Base-by-base conservation (phyloP, 352 stramenopile genomes). In the Globisporangium alternatum region DNA sequence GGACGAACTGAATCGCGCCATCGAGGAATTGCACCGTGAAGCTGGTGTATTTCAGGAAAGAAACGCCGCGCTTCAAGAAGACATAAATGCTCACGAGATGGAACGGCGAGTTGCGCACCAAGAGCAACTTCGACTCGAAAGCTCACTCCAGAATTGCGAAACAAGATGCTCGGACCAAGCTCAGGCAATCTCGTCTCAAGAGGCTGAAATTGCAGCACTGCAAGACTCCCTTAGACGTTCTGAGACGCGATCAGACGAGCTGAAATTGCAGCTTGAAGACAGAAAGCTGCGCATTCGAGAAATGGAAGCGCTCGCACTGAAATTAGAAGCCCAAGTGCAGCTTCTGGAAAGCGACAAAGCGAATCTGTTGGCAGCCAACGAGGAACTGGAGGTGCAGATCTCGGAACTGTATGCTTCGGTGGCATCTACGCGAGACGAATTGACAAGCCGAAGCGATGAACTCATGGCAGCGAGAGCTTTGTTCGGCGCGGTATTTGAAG, bases 401-500 rank as follows among this genome's bases (percentile, higher is more conserved):
- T 52, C 25, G 5, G 56, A 21, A 10, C 31, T 55, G 43, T 13
- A 19, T 15, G 21, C 17, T 1, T 51, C 35, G 31, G 21, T 47
- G 30, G n/a, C 56, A 28, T 35, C 7, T 3, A 30, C 13, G 43
- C 21, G 25, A 33, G 30, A 17, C 12, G 22, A 63, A 3, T 6
- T 33, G 5, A 12, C 3, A n/a, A 55, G 15, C 31, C 56, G 43
- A 31, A 39, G 28, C 5, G 21, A 21, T 7, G 51, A 66, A 17
- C 28, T 54, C 10, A 25, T n/a, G 25, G 60, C 51, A n/a, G 43
- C 60, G n/a, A 30, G 51, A 21, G 10, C 53, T 37, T 48, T 66
- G 6, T 66, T 66, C 17, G 33, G 51, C 28, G 28, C n/a, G 5
- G 43, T 21, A 30, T 60, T 66, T 31, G 60, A 66, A 28, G 12